Base-by-base conservation (phyloP, 768 basidiomycete genomes). In the Tephrocybe sp. region DNA sequence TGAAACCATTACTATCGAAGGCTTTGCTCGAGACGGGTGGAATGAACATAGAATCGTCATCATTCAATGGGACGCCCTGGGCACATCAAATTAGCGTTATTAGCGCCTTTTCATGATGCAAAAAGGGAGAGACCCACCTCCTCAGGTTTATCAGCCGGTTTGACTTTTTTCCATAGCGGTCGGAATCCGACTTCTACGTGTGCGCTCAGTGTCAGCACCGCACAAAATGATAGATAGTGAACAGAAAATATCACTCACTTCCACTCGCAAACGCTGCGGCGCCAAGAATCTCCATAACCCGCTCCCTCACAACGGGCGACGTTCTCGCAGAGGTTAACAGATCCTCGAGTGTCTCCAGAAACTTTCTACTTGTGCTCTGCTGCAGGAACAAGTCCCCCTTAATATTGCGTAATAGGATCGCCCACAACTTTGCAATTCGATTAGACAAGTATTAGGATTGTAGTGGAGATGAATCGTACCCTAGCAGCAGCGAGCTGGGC, bases 341-440 rank as follows among this genome's bases (percentile, higher is more conserved):
- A 15, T 92, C 88, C 52, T 92, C 91, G 15, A 93, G 70, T 1
- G 81, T 83, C 44, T 91, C 86, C 16, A 89, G 67, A 60, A 93
- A 93, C 63, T 92, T 92, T 59, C 83, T 82, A 26, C 84, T 74
- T 12, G 81, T 77, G 31, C 82, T 85, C 57, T 89, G 84, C 11
- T 76, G 65, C 28, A 90, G 78, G 60, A 94, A 92, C 12, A 79
- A 61, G 9, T 86, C 82, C 0, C 84, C 79, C 3, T 35, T 51
- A 19, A 85, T 84, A 61, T 95, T 94, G 24, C 84, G 83, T 30
- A 95, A 77, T 86, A 95, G 88, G 57, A 95, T 86, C 2, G 92
- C 86, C 93, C 92, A 95, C 6, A 97, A 63, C 88, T 91, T 18
- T 36, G 12, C 27, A 25, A 47, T 45, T 52, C 16, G 46, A 31